phyloP scores from a whole-genome alignment of 106 monocot species.

The Dendrobium officinale region DNA sequence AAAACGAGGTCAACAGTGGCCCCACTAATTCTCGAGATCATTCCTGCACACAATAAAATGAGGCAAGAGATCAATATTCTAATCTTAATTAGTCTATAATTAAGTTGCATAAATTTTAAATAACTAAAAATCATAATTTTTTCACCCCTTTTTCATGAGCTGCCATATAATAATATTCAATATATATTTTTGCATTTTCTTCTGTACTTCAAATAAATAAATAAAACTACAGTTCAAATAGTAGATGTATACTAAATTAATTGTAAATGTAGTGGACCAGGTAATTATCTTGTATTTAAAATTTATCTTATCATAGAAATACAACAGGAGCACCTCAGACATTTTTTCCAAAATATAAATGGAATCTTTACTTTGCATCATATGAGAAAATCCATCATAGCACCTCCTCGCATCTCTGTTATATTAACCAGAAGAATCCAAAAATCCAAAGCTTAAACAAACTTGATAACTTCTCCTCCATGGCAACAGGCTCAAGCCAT shows the following conservation, averaged over 20 bases:
- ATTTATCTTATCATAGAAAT: neutral
- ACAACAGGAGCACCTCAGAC: neutral
- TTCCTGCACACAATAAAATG: too few relatives aligned
- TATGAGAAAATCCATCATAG: neutral
- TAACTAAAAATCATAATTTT: neutral
- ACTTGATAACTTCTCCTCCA: conserved; percentile 6
- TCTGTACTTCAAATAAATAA: neutral
- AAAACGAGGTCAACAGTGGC: too few relatives aligned
- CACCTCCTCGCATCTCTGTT: too few relatives aligned
- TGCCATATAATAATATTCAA: neutral
- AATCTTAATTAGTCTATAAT: too few relatives aligned
- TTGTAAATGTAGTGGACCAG: neutral
- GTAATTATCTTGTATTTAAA: neutral
- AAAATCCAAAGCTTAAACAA: neutral
- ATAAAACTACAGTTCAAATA: neutral
- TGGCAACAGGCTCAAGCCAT: conserved; percentile 34
- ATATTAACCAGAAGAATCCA: neutral
- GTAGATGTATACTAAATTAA: neutral
- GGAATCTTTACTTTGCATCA: neutral
- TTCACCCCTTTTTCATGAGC: neutral
- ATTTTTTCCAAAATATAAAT: neutral
- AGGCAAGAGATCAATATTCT: too few relatives aligned
- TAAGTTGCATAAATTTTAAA: too few relatives aligned
- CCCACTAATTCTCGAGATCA: too few relatives aligned
- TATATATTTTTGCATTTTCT: neutral